Conservation (phyloP, 2,329 filamentous ascomycete genomes). For the Trichophyton mentagrophytes region DNA sequence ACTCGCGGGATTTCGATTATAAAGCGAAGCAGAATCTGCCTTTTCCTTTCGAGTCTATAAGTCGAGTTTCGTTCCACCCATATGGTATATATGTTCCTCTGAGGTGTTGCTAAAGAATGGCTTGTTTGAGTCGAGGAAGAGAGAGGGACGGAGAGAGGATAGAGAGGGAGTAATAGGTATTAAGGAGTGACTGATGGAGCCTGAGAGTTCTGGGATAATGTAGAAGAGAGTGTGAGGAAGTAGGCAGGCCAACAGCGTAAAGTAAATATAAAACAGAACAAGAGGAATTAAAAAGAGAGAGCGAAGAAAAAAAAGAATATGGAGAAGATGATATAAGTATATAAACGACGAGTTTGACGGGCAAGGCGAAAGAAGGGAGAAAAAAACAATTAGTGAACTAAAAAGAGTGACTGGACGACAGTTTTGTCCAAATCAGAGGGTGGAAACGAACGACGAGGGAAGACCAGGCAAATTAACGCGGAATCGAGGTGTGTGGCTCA, state of each 20-base stretch:
- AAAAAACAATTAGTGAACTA: slow-evolving; percentile 12
- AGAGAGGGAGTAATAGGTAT: background rate
- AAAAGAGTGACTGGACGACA: slow-evolving; percentile 9
- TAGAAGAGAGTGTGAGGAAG: background rate
- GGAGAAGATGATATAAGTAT: slow-evolving; percentile 17
- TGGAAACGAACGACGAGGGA: slow-evolving; percentile 1
- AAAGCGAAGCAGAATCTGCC: background rate
- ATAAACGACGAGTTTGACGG: slow-evolving; percentile 19
- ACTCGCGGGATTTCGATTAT: background rate
- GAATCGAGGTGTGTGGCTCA: slow-evolving; percentile 5
- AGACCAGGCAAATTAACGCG: background rate
- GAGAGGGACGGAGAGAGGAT: background rate
- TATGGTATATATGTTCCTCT: background rate
- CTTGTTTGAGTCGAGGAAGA: background rate
- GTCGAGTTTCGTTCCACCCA: background rate
- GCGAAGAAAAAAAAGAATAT: slow-evolving; percentile 11
- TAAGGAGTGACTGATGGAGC: background rate
- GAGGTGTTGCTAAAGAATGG: background rate
- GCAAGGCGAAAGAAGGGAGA: slow-evolving; percentile 11
- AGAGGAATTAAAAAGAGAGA: slow-evolving; percentile 4
- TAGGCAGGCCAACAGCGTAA: background rate
- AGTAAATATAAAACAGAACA: background rate
- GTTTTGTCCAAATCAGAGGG: slow-evolving; percentile 3
- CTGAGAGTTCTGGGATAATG: background rate
- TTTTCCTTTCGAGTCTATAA: background rate